A percentile compares a stretch with the other conserved stretches of the same genome.
Evolutionary conservation across 163 green algal species (phyloP).

Genomic region (Scenedesmus sp.): DNA sequence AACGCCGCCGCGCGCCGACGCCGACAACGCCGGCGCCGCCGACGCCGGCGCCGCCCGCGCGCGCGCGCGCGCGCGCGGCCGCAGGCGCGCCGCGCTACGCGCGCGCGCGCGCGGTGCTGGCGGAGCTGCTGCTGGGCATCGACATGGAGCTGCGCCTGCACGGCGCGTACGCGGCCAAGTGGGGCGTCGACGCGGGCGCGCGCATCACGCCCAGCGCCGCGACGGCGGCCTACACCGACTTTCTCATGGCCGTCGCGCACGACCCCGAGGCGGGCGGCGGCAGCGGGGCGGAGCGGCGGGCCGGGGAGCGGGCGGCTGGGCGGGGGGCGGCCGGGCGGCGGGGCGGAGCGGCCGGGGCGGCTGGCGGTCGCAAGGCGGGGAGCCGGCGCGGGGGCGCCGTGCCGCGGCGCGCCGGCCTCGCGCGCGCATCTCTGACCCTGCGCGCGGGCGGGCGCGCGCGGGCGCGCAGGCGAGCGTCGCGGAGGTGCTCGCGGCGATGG

Average conservation of each 20-base stretch:
- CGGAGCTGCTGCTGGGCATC: slow-evolving; percentile 40
- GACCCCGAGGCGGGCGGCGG: slow-evolving; percentile 23
- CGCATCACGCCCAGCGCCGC: slow-evolving; percentile 16
- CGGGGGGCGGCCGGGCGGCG: no score
- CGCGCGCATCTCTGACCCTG: no score
- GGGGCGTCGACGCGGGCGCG: slow-evolving; percentile 36
- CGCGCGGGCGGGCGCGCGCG: no score
- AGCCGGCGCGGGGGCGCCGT: no score
- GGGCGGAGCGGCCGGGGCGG: no score
- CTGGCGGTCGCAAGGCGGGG: no score
- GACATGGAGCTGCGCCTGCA: slow-evolving; percentile 49
- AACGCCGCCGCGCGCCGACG: no score
- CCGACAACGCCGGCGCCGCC: not conserved
- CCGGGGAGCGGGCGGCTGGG: no score
- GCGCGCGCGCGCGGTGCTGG: not conserved
- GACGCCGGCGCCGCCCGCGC: no score
- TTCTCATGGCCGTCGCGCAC: slow-evolving; percentile 62
- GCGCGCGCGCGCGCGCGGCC: no score
- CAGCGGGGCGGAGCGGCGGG: no score
- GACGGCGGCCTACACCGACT: slow-evolving; percentile 51
- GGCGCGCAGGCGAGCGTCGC: slow-evolving; percentile 42
- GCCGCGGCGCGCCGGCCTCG: no score
- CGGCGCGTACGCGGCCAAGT: slow-evolving; percentile 39
- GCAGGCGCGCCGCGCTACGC: not conserved
- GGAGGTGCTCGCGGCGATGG: slow-evolving; percentile 70